Evolutionary conservation across 306 rosid species (phyloP).

Genomic region (Pterocarpus macrocarpus): DNA sequence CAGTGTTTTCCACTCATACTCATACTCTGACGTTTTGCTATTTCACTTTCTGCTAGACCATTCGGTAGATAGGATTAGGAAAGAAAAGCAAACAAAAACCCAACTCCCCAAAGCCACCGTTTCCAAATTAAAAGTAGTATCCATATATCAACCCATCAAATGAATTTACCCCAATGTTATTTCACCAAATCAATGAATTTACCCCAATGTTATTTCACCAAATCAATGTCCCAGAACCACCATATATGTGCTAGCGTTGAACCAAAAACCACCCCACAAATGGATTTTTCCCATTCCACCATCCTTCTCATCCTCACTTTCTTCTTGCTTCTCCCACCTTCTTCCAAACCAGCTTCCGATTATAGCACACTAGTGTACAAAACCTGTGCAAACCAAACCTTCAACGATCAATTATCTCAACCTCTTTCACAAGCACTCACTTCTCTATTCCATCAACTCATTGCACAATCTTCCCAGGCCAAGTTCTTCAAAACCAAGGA

Average conservation of each 20-base stretch:
- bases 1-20: no score
- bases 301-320: conserved; percentile 4
- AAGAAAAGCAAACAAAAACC: conserved; percentile 43
- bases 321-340: conserved; percentile 39
- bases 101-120: conserved; percentile 40
- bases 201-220: neutral
- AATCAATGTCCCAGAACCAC: conserved; percentile 12
- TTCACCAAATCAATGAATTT: conserved; percentile 23
- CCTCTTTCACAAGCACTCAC: conserved; percentile 58
- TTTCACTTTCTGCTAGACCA: neutral
- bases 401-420: conserved; percentile 11
- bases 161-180: neutral
- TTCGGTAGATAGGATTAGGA: conserved; percentile 63
- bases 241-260: neutral
- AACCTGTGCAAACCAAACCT: conserved; percentile 59
- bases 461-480: conserved; percentile 59
- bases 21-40: conserved; percentile 1
- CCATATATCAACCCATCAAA: neutral
- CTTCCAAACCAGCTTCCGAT: conserved; percentile 49
- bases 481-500: conserved; percentile 65
- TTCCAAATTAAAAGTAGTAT: neutral
- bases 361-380: conserved; percentile 60
- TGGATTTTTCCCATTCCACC: conserved; percentile 36
- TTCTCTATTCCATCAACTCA: conserved; percentile 64
- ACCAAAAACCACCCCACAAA: conserved; percentile 31